phyloP scores from a whole-genome alignment of 73 alveolate genomes.

The Tetrahymena elliotti region DNA sequence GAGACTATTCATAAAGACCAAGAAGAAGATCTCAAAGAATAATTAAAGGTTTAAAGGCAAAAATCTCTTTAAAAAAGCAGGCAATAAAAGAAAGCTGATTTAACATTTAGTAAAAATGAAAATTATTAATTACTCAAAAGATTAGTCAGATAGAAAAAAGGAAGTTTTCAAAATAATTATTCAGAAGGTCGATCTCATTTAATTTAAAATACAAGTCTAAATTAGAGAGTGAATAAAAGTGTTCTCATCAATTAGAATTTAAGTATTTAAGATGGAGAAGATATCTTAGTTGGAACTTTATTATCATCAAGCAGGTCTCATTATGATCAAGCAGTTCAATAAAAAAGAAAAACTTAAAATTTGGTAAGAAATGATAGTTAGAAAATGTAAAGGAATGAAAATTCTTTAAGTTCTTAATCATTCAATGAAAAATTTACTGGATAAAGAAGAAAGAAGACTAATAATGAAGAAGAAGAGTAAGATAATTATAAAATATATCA shows the following conservation, averaged over 20 bases:
- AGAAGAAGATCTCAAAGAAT: background rate
- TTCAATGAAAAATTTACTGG: background rate
- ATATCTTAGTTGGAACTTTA: background rate
- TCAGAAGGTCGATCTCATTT: background rate
- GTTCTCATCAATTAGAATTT: no score
- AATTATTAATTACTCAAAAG: no score
- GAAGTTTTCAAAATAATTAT: background rate
- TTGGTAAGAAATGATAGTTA: background rate
- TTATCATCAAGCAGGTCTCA: background rate
- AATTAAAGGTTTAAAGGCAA: background rate
- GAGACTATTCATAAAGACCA: background rate
- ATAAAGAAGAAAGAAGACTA: background rate
- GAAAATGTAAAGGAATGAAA: background rate
- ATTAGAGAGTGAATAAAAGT: background rate
- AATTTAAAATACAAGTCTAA: background rate
- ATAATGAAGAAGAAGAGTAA: background rate
- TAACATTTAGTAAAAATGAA: background rate
- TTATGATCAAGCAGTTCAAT: background rate
- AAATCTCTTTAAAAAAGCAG: background rate
- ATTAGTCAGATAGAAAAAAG: background rate
- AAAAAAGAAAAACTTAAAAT: background rate
- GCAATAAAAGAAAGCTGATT: no score
- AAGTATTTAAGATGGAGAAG: background rate
- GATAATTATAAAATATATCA: background rate
- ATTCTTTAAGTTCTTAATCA: background rate